Conservation (phyloP, 2,329 filamentous ascomycete species). For the Neofusicoccum cordaticola region DNA sequence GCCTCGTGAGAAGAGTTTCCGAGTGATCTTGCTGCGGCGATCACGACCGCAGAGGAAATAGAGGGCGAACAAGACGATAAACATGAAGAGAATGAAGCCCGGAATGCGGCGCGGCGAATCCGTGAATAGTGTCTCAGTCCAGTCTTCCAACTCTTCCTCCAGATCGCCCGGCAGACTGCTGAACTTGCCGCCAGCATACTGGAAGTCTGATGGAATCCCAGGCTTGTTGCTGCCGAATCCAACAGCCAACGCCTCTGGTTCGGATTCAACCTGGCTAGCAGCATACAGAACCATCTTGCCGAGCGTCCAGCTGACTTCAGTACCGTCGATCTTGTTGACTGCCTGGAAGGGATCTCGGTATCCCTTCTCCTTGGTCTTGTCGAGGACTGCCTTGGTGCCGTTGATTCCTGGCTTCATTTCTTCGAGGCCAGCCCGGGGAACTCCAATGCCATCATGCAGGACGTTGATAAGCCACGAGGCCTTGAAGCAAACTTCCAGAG, state of each 20-base stretch:
- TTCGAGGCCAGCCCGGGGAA: conserved; percentile 81
- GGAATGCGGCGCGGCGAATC: conserved; percentile 65
- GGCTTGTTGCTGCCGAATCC: conserved; percentile 87
- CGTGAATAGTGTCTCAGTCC: conserved; percentile 62
- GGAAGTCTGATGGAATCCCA: conserved; percentile 71
- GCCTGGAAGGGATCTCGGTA: conserved; percentile 86
- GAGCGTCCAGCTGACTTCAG: conserved; percentile 95
- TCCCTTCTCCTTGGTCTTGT: conserved; percentile 68
- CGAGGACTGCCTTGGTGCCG: conserved; percentile 66
- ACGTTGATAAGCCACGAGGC: conserved; percentile 97
- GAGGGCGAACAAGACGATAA: conserved; percentile 66
- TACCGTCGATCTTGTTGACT: conserved; percentile 84
- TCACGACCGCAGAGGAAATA: conserved; percentile 80
- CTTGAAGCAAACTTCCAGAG: conserved; percentile 92
- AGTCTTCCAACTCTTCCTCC: conserved; percentile 50
- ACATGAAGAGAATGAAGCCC: conserved; percentile 71
- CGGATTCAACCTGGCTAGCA: conserved; percentile 66
- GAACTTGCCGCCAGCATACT: conserved; percentile 66
- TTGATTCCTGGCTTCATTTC: conserved; percentile 59
- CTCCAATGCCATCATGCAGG: conserved; percentile 90
- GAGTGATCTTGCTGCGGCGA: conserved; percentile 59
- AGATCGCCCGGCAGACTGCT: conserved; percentile 38
- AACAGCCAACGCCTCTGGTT: conserved; percentile 64
- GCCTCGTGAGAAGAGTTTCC: conserved; percentile 47
- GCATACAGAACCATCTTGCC: conserved; percentile 97